phyloP scores from a whole-genome alignment of 106 monocot genomes.

The Acanthochlamys bracteata region DNA sequence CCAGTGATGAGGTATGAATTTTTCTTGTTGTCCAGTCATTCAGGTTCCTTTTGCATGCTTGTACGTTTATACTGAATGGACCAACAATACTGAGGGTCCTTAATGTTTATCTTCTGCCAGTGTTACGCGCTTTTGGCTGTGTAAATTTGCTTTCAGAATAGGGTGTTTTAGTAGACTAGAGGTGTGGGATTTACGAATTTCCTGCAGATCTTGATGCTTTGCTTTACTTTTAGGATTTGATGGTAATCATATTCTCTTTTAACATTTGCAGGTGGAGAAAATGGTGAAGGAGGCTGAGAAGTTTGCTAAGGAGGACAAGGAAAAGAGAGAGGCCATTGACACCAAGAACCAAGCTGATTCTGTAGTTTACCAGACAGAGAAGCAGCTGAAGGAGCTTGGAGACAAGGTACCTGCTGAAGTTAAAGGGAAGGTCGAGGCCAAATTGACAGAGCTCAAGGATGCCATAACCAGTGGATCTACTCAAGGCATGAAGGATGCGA shows the following conservation, averaged over 20 bases:
- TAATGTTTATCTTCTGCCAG: too few relatives aligned
- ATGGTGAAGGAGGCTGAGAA: constrained; percentile 39
- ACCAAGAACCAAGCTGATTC: constrained; percentile 36
- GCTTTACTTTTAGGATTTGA: too few relatives aligned
- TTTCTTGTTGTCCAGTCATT: background rate
- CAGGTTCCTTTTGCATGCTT: too few relatives aligned
- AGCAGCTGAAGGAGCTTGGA: constrained; percentile 41
- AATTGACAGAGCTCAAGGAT: constrained; percentile 16
- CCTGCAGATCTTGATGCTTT: too few relatives aligned
- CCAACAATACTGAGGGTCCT: too few relatives aligned
- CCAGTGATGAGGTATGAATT: constrained; percentile 51
- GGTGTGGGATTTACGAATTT: too few relatives aligned
- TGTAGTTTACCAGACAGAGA: constrained; percentile 33
- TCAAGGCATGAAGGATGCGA: constrained; percentile 28
- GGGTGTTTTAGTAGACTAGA: too few relatives aligned
- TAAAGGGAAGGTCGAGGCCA: constrained; percentile 30
- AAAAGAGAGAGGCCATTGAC: constrained; percentile 31
- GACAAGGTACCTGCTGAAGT: constrained; percentile 32
- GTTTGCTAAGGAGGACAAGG: constrained; percentile 31
- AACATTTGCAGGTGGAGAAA: constrained; percentile 51
- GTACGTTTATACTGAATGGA: too few relatives aligned
- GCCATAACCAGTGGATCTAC: constrained; percentile 20
- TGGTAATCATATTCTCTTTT: too few relatives aligned
- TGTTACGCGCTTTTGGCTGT: too few relatives aligned
- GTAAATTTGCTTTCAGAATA: too few relatives aligned